Conservation (phyloP, 371 early-diverging fungal species). For the Mucor circinelloides region DNA sequence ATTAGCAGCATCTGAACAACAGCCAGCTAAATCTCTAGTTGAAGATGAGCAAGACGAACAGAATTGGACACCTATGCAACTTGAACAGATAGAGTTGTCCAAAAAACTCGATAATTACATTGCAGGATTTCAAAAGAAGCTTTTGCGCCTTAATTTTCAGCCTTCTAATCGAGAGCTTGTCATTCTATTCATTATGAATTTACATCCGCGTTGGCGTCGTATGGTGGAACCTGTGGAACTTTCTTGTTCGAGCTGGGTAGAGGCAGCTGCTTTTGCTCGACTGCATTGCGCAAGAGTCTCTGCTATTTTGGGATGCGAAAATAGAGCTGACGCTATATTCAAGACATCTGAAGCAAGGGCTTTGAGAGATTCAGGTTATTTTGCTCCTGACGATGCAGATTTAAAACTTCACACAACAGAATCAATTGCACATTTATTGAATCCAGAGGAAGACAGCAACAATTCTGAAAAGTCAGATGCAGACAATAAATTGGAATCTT, state of each 20-base stretch:
- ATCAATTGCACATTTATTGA: slow-evolving; percentile 7
- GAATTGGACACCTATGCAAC: slow-evolving; percentile 8
- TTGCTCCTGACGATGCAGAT: slow-evolving; percentile 4
- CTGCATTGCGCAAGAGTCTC: slow-evolving; percentile 27
- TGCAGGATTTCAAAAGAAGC: slow-evolving; percentile 19
- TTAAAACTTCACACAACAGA: not conserved
- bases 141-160: slow-evolving; percentile 5
- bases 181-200: slow-evolving; percentile 29
- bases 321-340: slow-evolving; percentile 13
- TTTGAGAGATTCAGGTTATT: slow-evolving; percentile 23
- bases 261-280: slow-evolving; percentile 25
- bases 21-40: not conserved
- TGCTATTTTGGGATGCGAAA: slow-evolving; percentile 21
- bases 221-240: slow-evolving; percentile 31
- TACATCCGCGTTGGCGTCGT: slow-evolving; percentile 38
- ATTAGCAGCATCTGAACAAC: not conserved
- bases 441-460: not conserved
- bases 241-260: slow-evolving; percentile 16
- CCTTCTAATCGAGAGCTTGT: slow-evolving; percentile 24
- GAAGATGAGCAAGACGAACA: not conserved
- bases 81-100: slow-evolving; percentile 21
- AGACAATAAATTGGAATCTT: not conserved
- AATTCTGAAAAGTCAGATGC: not conserved
- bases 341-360: slow-evolving; percentile 11
- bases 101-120: slow-evolving; percentile 30